Conservation (phyloP, 805 yeast genomes). For the Suhomyces faveliae region DNA sequence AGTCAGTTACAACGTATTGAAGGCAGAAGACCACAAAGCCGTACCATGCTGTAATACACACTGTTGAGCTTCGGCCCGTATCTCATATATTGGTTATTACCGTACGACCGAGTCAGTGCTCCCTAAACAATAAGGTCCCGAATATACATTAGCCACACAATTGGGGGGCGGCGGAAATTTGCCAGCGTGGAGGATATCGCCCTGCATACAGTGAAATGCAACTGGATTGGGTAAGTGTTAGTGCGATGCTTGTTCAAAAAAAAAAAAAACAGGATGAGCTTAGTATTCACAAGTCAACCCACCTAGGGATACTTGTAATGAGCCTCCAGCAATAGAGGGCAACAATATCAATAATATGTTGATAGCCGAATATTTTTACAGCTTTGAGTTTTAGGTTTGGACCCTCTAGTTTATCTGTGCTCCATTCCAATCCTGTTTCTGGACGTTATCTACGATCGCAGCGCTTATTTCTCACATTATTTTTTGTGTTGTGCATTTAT, state of each 20-base stretch:
- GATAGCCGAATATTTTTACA: no score
- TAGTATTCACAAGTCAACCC: background rate
- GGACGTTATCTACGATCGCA: conserved; percentile 1
- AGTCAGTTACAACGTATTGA: no score
- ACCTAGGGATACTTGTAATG: background rate
- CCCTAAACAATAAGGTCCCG: background rate
- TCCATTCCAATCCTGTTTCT: background rate
- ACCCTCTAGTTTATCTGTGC: background rate
- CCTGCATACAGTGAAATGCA: background rate
- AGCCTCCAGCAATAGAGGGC: background rate
- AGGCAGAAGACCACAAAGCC: no score
- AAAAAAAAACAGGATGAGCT: background rate
- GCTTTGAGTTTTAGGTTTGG: background rate
- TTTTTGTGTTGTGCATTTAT: background rate
- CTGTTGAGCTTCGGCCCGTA: no score
- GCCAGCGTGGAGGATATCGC: background rate
- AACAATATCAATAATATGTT: no score
- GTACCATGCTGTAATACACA: no score
- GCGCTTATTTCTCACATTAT: background rate
- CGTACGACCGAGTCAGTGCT: background rate
- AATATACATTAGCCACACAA: background rate
- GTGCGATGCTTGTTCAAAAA: background rate
- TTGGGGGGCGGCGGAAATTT: background rate
- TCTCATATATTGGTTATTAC: no score
- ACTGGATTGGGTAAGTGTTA: background rate